Evolutionary conservation across 2,329 filamentous ascomycete species (phyloP).

Genomic region (Pseudogymnoascus destructans): DNA sequence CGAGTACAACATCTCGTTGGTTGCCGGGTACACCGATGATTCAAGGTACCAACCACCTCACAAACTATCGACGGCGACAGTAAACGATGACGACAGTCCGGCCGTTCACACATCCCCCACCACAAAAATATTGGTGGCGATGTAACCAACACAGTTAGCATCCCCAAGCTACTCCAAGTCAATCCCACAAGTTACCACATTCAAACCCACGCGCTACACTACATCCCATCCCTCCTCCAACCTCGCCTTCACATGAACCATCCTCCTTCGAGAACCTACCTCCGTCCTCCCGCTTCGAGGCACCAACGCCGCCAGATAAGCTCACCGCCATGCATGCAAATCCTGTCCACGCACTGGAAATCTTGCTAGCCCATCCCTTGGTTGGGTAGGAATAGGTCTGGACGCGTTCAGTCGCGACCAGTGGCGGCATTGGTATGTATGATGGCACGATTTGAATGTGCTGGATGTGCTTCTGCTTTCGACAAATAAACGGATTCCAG

Average conservation of each 20-base stretch:
- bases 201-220: background rate
- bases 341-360: background rate
- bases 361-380: no score
- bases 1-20: background rate
- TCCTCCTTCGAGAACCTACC: background rate
- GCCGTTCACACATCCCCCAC: background rate
- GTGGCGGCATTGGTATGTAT: no score
- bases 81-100: background rate
- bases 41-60: background rate
- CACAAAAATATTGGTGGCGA: background rate
- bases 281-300: background rate
- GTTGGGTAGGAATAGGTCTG: no score
- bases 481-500: background rate
- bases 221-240: background rate
- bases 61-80: background rate
- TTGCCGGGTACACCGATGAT: background rate
- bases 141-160: background rate
- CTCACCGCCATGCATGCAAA: background rate
- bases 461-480: no score
- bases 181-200: background rate
- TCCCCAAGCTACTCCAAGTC: background rate
- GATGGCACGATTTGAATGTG: no score
- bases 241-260: background rate
- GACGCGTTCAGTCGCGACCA: no score
- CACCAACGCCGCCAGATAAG: background rate